phyloP scores from a whole-genome alignment of 2,329 filamentous ascomycete species.

The Orbilia brochopaga region DNA sequence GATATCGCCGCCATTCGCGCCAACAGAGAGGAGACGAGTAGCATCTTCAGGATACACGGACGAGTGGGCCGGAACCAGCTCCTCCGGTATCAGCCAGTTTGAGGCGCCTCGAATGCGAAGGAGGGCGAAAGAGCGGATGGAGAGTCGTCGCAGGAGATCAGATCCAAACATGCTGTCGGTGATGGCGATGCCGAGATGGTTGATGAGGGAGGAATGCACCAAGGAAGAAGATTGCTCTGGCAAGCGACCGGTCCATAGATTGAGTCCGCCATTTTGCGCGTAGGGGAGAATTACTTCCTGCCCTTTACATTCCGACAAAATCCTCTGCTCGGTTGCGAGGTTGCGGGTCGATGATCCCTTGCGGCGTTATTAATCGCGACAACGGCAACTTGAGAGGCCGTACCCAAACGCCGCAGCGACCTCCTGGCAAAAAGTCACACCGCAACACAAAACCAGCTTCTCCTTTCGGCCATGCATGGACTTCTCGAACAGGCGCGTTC shows the following conservation, averaged over 20 bases:
- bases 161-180: constrained; percentile 27
- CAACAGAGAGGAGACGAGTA: constrained; percentile 28
- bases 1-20: constrained; percentile 34
- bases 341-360: no score
- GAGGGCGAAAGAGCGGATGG: constrained; percentile 24
- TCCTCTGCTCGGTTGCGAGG: background rate
- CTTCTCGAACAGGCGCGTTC: no score
- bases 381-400: no score
- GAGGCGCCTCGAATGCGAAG: background rate
- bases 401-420: no score
- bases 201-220: background rate
- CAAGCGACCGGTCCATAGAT: background rate
- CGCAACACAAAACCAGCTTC: no score
- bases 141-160: constrained; percentile 24
- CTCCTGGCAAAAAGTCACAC: no score
- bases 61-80: background rate
- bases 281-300: background rate
- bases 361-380: no score
- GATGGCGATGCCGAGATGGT: constrained; percentile 2
- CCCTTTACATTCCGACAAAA: background rate
- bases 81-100: background rate
- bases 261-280: background rate
- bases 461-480: no score
- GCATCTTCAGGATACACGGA: constrained; percentile 8
- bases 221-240: background rate